A percentile compares a stretch with the other conserved stretches of the same genome.
Evolutionary conservation across 257 asterid genomes (phyloP).

Genomic region (Verbena officinalis): DNA sequence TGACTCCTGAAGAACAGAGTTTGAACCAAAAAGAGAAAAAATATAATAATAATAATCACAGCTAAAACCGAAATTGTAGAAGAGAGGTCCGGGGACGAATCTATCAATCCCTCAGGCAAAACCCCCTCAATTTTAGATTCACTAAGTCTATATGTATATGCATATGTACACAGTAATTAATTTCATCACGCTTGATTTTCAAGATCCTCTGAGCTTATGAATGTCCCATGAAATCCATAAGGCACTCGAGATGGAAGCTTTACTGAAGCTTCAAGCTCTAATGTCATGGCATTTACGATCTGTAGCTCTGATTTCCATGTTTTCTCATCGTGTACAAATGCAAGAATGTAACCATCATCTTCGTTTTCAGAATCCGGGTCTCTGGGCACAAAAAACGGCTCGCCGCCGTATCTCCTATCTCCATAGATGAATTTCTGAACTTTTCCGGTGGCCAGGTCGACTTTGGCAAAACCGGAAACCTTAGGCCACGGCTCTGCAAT

Average conservation of each 20-base stretch:
- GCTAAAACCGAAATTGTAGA: background rate
- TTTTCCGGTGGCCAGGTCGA: constrained; percentile 53
- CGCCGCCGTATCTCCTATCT: constrained; percentile 56
- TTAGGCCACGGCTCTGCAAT: constrained; percentile 86
- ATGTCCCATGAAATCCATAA: constrained; percentile 87
- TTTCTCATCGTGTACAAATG: constrained; percentile 63
- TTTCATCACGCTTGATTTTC: constrained; percentile 42
- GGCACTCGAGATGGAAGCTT: constrained; percentile 80
- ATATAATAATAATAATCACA: background rate
- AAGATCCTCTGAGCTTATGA: constrained; percentile 49
- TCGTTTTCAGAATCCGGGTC: constrained; percentile 37
- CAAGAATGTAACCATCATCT: constrained; percentile 62
- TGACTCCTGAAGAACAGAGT: constrained; percentile 20
- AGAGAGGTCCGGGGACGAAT: constrained; percentile 49
- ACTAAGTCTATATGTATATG: background rate
- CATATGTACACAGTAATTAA: background rate
- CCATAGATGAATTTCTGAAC: constrained; percentile 53
- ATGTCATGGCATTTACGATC: constrained; percentile 53
- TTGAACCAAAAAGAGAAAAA: background rate
- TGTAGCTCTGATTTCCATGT: constrained; percentile 62
- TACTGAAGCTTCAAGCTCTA: constrained; percentile 54
- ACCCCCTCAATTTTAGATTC: constrained; percentile 6
- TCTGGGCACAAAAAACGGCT: constrained; percentile 61
- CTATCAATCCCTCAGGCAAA: constrained; percentile 47
- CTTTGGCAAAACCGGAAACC: constrained; percentile 73